Percentiles rank a stretch among this genome's conserved stretches.
Evolutionary conservation across 768 basidiomycete genomes (phyloP).

Genomic region (Fomitopsis pulvina): DNA sequence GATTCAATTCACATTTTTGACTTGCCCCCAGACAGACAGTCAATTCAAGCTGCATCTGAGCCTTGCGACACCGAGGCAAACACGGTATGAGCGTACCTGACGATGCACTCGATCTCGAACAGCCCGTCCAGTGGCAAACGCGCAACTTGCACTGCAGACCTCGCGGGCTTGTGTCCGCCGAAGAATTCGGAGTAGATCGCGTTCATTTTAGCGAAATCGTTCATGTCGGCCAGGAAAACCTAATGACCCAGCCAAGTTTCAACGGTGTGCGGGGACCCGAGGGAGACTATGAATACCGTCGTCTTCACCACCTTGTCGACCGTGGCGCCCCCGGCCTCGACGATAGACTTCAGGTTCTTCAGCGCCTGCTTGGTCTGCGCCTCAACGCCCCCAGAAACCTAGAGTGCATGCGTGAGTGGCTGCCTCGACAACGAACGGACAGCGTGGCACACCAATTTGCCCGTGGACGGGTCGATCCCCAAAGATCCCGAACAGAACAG

Average conservation of each 20-base stretch:
- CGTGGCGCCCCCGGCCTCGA: conserved; percentile 77
- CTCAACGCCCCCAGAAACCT: conserved; percentile 58
- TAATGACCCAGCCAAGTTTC: conserved; percentile 24
- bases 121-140: conserved; percentile 87
- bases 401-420: neutral
- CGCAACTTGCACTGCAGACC: conserved; percentile 87
- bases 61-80: neutral
- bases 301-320: conserved; percentile 84
- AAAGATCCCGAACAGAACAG: conserved; percentile 91
- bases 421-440: neutral
- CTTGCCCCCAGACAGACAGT: neutral
- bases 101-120: conserved; percentile 89
- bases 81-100: conserved; percentile 41
- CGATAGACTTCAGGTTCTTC: conserved; percentile 76
- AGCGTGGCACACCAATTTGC: conserved; percentile 47
- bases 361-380: conserved; percentile 80
- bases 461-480: conserved; percentile 68
- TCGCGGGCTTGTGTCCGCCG: conserved; percentile 86
- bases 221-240: conserved; percentile 92
- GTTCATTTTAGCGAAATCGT: conserved; percentile 84
- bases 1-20: no score
- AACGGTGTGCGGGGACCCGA: no score
- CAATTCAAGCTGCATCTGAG: neutral
- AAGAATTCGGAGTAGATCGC: conserved; percentile 79
- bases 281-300: conserved; percentile 49